Percentiles rank a stretch among this genome's conserved stretches.
These are phyloP conservation scores for Fusarium falciforme DNA, from an alignment of 2,329 filamentous ascomycete genomes.

Conservation along the genomic window DNA sequence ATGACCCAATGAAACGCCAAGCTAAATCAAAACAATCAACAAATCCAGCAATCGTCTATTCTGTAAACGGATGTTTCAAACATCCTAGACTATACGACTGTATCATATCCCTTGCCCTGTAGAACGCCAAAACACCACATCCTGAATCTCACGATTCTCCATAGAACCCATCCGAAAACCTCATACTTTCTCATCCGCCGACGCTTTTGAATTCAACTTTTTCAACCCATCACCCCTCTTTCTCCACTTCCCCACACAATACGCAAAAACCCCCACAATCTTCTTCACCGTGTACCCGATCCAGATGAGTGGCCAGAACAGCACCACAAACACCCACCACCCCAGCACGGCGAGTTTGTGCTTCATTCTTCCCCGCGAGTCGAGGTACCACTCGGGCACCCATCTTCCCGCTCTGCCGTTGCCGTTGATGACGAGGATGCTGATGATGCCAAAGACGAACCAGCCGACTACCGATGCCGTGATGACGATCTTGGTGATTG, in stretches of 20 bases:
- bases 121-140: slow-evolving; percentile 6
- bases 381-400: slow-evolving; percentile 50
- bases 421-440: slow-evolving; percentile 47
- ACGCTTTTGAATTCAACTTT: not conserved
- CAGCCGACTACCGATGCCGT: slow-evolving; percentile 44
- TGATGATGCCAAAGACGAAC: slow-evolving; percentile 47
- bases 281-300: slow-evolving; percentile 78
- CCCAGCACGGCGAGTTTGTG: slow-evolving; percentile 37
- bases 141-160: not conserved
- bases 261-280: slow-evolving; percentile 48
- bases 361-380: slow-evolving; percentile 32
- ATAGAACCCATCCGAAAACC: not conserved
- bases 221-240: slow-evolving; percentile 26
- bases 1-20: not conserved
- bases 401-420: slow-evolving; percentile 45
- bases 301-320: slow-evolving; percentile 68
- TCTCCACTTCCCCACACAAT: slow-evolving; percentile 59
- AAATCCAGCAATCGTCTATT: not conserved
- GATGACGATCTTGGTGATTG: slow-evolving; percentile 39
- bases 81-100: not conserved
- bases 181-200: not conserved
- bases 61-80: not conserved
- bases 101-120: not conserved
- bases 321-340: slow-evolving; percentile 47
- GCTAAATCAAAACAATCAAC: not conserved